Conservation (phyloP, 331 rosid genomes). For the Phaseolus coccineus region DNA sequence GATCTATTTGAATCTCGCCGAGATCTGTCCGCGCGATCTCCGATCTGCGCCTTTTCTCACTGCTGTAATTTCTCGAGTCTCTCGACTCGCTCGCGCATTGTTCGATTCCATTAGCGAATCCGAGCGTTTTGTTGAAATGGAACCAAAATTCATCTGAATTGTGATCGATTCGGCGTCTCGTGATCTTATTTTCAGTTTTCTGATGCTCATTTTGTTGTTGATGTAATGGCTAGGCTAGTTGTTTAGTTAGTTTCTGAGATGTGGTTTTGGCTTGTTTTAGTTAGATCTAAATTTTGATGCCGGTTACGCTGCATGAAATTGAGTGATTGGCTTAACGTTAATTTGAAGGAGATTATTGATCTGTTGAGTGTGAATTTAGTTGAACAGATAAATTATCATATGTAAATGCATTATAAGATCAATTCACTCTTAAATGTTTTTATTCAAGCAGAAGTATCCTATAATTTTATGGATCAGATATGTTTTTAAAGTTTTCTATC, state of each 20-base stretch:
- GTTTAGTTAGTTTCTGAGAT: constrained; percentile 4
- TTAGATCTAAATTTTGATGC: constrained; percentile 38
- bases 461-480: constrained; percentile 13
- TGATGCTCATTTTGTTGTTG: background rate
- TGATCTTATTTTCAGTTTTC: constrained; percentile 29
- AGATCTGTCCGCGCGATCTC: constrained; percentile 41
- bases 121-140: background rate
- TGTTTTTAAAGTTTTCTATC: background rate
- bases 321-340: background rate
- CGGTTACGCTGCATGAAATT: background rate
- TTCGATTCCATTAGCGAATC: background rate
- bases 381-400: background rate
- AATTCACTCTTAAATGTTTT: background rate
- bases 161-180: constrained; percentile 23
- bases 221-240: background rate
- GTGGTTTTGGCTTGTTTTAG: constrained; percentile 2
- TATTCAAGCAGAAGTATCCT: background rate
- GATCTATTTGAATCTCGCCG: constrained; percentile 30
- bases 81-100: constrained; percentile 28
- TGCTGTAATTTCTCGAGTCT: background rate
- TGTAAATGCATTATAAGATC: constrained; percentile 3
- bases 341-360: constrained; percentile 25
- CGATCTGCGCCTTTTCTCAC: constrained; percentile 34
- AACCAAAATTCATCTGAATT: background rate
- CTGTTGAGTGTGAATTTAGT: constrained; percentile 37